A percentile compares a stretch with the other conserved stretches of the same genome.
These are phyloP conservation scores for Saccharomycopsis microspora DNA, from an alignment of 805 yeast species.

Conservation along the genomic window DNA sequence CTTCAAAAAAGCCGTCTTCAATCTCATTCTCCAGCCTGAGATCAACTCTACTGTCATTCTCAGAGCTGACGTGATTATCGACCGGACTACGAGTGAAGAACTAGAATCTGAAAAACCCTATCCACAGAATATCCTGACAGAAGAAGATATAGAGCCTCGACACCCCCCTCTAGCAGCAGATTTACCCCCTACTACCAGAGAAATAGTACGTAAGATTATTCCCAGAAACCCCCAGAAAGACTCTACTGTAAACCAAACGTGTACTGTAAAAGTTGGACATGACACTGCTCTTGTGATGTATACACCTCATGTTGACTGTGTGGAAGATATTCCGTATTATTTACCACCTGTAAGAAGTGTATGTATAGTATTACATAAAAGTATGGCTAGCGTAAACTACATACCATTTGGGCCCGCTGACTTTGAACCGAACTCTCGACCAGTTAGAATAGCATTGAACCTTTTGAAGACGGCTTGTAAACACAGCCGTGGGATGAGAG, in stretches of 20 bases:
- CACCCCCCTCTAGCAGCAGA: conserved; percentile 2
- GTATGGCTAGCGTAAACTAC: conserved; percentile 47
- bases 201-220: conserved; percentile 72
- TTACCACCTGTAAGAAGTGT: conserved; percentile 58
- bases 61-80: not conserved
- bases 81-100: not conserved
- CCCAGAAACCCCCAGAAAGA: conserved; percentile 90
- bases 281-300: conserved; percentile 45
- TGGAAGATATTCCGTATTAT: conserved; percentile 70
- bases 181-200: conserved; percentile 27
- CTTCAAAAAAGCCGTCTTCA: not conserved
- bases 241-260: conserved; percentile 73
- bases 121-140: not conserved
- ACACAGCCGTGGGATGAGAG: conserved; percentile 74
- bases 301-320: conserved; percentile 56
- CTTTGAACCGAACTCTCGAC: conserved; percentile 22
- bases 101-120: not conserved
- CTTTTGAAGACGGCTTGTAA: conserved; percentile 69
- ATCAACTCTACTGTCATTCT: not conserved
- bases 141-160: not conserved
- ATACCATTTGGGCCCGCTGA: conserved; percentile 37
- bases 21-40: not conserved
- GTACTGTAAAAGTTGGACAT: conserved; percentile 32
- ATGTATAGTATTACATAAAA: conserved; percentile 58
- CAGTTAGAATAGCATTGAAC: conserved; percentile 75